Evolutionary conservation across 768 basidiomycete genomes (phyloP).

Genomic region (Holtermannia corniformis): DNA sequence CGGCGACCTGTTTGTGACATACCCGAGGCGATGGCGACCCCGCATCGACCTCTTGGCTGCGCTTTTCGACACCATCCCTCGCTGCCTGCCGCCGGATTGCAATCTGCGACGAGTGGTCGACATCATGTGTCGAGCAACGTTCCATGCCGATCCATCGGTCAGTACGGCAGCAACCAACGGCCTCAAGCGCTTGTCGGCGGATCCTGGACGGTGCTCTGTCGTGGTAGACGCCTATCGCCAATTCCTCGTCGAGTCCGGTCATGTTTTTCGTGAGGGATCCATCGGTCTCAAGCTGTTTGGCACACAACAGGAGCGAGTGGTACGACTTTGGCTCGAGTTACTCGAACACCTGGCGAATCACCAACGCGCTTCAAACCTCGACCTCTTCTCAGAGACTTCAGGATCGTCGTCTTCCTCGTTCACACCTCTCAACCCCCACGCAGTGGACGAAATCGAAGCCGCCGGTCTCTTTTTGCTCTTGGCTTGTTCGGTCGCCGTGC

Average conservation of each 20-base stretch:
- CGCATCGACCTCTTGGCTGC: conserved; percentile 64
- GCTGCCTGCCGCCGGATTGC: conserved; percentile 57
- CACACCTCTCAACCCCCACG: neutral
- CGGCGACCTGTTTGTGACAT: conserved; percentile 46
- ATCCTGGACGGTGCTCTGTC: conserved; percentile 49
- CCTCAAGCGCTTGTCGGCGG: conserved; percentile 62
- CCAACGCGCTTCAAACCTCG: conserved; percentile 43
- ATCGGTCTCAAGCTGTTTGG: conserved; percentile 52
- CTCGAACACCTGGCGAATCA: conserved; percentile 58
- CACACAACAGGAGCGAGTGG: conserved; percentile 57
- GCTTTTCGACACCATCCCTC: conserved; percentile 75
- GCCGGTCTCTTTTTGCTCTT: conserved; percentile 59
- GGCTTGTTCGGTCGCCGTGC: conserved; percentile 50
- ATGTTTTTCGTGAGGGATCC: conserved; percentile 51
- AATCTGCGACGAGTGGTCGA: conserved; percentile 56
- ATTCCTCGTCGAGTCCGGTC: conserved; percentile 63
- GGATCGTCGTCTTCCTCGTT: conserved; percentile 1
- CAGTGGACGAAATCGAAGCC: conserved; percentile 51
- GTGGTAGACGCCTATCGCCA: conserved; percentile 59
- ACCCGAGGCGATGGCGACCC: conserved; percentile 53
- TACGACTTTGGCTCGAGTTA: conserved; percentile 63
- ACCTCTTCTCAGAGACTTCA: conserved; percentile 35
- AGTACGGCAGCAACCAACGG: conserved; percentile 60
- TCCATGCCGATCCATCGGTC: conserved; percentile 71
- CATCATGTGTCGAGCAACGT: conserved; percentile 68